Base-by-base conservation (phyloP, 768 basidiomycete species). In the Coprinopsis marcescibilis region DNA sequence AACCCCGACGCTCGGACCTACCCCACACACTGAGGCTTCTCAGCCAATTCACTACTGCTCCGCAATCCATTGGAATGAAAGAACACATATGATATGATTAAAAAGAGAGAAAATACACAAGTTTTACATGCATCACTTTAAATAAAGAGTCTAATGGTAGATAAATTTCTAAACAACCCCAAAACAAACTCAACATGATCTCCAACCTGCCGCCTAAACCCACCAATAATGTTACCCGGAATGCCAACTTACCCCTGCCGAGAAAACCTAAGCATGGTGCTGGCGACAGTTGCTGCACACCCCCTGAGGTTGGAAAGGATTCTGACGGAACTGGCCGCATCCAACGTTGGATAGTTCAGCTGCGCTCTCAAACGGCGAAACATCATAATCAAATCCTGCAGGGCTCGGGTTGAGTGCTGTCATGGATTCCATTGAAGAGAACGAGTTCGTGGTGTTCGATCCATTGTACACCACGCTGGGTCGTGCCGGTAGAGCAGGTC, bases 281-380 rank as follows among this genome's bases (percentile, higher is more conserved):
- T 78, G 72, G 55, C 78, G 77, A 60, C 84, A 88, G 52, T 78
- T 81, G 52, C 69, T 79, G 62, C 84, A 85, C 65, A 78, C 69
- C 5, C 82, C 81, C 57, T 73, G 71, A 37, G 71, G 67, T 64
- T 85, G 81, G 66, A 81, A 80, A 34, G 78, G 78, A 58, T 80
- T 80, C 64, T 85, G 81, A 56, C 75, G 76, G 62, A 85, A 84
- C 37, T 72, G 68, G 19, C 51, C 58, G 55, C 85, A 83, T 8
- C 63, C 66, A 54, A 19, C 29, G 29, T 11, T 4, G 19, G 65
- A 62, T 30, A 76, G 59, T 51, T 85, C 81, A 24, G 67, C 65
- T 30, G 73, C 67, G 55, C 81, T 84, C 54, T 85, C 82, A 50
- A 86, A 86, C 19, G 84, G 81, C 38, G 82, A 83, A 27, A 66